phyloP scores from a whole-genome alignment of 306 rosid genomes.

The Mimosa pudica region DNA sequence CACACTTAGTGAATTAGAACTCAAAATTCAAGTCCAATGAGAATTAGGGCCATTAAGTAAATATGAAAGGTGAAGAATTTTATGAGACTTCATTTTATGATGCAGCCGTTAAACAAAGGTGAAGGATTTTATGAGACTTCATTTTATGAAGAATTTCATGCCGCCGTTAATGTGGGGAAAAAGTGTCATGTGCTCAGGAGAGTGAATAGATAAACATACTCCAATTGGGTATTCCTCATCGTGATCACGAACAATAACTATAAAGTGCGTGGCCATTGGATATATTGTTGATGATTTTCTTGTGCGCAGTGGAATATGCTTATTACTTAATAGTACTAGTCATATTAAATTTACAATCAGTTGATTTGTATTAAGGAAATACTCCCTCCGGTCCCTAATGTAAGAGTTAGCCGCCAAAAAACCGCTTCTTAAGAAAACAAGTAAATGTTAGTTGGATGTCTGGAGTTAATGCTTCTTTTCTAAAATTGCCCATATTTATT shows the following conservation, averaged over 20 bases:
- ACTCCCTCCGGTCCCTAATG: no score
- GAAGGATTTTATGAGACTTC: background rate
- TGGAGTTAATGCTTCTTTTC: no score
- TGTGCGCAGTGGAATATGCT: background rate
- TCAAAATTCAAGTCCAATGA: no score
- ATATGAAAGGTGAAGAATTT: background rate
- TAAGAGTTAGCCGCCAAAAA: no score
- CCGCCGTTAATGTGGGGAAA: background rate
- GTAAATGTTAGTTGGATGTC: no score
- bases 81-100: conserved; percentile 6
- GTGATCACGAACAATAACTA: background rate
- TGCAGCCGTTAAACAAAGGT: background rate
- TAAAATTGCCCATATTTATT: no score
- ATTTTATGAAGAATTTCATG: background rate
- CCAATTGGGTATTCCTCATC: background rate
- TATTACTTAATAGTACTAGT: no score
- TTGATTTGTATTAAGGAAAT: background rate
- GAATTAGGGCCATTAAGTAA: no score
- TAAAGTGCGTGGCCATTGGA: background rate
- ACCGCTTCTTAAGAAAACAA: no score
- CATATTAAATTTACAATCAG: no score
- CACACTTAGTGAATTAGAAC: no score
- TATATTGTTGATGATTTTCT: background rate
- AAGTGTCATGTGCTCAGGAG: background rate
- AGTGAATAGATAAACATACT: no score